phyloP scores from a whole-genome alignment of 78 protist genomes.

The Neovahlkampfia damariscottae region DNA sequence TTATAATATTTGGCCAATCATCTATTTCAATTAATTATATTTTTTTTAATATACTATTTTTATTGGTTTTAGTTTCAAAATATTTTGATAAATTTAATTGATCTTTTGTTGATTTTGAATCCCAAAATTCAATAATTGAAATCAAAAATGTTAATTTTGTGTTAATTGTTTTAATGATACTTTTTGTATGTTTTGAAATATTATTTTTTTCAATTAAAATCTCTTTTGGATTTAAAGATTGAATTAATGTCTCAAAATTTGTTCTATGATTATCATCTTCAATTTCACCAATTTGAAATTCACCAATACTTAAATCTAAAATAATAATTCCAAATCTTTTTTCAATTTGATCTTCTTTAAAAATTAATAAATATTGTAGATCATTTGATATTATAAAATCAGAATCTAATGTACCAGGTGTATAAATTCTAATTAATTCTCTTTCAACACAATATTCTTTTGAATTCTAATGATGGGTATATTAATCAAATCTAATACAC shows the following conservation, averaged over 20 bases:
- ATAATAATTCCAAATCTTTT: background rate
- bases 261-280: slow-evolving; percentile 6
- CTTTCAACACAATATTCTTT: background rate
- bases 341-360: background rate
- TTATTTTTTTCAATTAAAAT: background rate
- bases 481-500: too few species aligned
- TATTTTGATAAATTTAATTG: background rate
- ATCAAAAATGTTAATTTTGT: background rate
- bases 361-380: background rate
- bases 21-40: too few species aligned
- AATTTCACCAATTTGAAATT: slow-evolving; percentile 1
- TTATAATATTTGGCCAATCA: too few species aligned
- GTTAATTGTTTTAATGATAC: background rate
- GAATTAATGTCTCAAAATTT: background rate
- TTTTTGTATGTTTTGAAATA: background rate
- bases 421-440: background rate
- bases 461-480: background rate
- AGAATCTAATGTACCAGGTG: slow-evolving; percentile 13
- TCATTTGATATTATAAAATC: background rate
- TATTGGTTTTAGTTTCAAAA: too few species aligned
- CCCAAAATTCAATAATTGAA: slow-evolving; percentile 6
- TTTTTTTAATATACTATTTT: too few species aligned
- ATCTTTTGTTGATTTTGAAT: background rate
- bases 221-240: slow-evolving; percentile 17
- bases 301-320: slow-evolving; percentile 2